Percentiles rank a stretch among this genome's conserved stretches.
Evolutionary conservation across 495 filamentous ascomycete genomes (phyloP).

Genomic region (Sordaria brevicollis): DNA sequence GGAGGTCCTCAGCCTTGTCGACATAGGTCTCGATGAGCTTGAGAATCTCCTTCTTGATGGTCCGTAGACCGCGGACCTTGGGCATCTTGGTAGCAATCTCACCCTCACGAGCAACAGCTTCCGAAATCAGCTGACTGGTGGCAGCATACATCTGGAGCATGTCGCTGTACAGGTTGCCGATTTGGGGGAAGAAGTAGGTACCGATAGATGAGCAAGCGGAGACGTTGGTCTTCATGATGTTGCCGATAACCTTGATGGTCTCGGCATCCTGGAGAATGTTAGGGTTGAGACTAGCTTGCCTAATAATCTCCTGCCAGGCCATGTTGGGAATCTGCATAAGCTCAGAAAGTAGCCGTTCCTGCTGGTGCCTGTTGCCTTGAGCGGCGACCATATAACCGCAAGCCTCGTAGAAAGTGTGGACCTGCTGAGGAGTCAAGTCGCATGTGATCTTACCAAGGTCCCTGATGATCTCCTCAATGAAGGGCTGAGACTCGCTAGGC

Average conservation of each 20-base stretch:
- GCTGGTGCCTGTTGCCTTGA: constrained; percentile 82
- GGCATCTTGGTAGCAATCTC: constrained; percentile 96
- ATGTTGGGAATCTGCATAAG: constrained; percentile 88
- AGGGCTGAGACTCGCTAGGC: constrained; percentile 86
- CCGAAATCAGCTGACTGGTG: constrained; percentile 90
- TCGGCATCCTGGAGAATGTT: constrained; percentile 78
- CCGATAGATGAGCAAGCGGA: constrained; percentile 93
- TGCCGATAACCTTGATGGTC: constrained; percentile 95
- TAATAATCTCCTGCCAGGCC: constrained; percentile 93
- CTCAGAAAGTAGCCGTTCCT: constrained; percentile 84
- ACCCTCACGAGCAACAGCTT: constrained; percentile 81
- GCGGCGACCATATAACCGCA: constrained; percentile 99
- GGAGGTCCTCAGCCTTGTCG: constrained; percentile 91
- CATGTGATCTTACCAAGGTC: constrained; percentile 90
- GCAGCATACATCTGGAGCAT: constrained; percentile 99
- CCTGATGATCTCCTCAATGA: constrained; percentile 97
- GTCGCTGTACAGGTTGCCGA: constrained; percentile 93
- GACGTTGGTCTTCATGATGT: constrained; percentile 99
- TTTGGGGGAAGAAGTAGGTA: constrained; percentile 97
- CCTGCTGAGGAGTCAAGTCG: constrained; percentile 90
- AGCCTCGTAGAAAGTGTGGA: constrained; percentile 98
- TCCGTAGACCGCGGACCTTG: constrained; percentile 84
- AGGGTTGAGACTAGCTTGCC: constrained; percentile 68
- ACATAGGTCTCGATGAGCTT: constrained; percentile 98
- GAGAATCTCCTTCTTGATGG: constrained; percentile 98